Conservation (phyloP, 2,329 filamentous ascomycete genomes). For the Aspergillus brasiliensis region DNA sequence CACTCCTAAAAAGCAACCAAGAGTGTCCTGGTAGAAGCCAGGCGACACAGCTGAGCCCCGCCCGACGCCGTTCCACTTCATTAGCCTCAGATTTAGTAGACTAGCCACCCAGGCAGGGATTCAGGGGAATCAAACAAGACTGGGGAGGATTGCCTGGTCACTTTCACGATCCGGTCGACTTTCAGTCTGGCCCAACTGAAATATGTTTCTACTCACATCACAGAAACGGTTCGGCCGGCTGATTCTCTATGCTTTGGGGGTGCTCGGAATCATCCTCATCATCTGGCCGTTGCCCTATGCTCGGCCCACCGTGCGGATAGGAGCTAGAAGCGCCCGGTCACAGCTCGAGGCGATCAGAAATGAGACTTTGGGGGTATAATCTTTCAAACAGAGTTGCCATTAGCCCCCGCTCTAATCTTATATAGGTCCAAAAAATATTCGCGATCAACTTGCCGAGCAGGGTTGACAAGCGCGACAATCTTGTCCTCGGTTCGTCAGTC, state of each 20-base stretch:
- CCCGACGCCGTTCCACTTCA: neutral
- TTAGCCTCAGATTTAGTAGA: neutral
- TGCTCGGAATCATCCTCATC: conserved; percentile 2
- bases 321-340: neutral
- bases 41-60: neutral
- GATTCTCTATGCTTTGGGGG: neutral
- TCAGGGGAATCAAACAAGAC: neutral
- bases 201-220: conserved; percentile 9
- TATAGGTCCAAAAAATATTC: conserved; percentile 24
- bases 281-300: conserved; percentile 3
- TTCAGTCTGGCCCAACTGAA: neutral
- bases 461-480: conserved; percentile 25
- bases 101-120: neutral
- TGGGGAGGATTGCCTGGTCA: too few species aligned
- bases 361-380: conserved; percentile 12
- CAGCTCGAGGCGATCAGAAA: conserved; percentile 5
- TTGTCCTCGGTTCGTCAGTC: conserved; percentile 24
- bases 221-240: neutral
- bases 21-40: neutral
- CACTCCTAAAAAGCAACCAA: neutral
- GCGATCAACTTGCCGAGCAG: conserved; percentile 24
- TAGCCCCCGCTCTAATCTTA: neutral
- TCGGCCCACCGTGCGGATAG: neutral
- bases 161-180: neutral
- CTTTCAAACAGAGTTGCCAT: neutral